A percentile compares a stretch with the other conserved stretches of the same genome.
Evolutionary conservation across 441 rosid genomes (phyloP).

Genomic region (Theobroma grandiflorum): DNA sequence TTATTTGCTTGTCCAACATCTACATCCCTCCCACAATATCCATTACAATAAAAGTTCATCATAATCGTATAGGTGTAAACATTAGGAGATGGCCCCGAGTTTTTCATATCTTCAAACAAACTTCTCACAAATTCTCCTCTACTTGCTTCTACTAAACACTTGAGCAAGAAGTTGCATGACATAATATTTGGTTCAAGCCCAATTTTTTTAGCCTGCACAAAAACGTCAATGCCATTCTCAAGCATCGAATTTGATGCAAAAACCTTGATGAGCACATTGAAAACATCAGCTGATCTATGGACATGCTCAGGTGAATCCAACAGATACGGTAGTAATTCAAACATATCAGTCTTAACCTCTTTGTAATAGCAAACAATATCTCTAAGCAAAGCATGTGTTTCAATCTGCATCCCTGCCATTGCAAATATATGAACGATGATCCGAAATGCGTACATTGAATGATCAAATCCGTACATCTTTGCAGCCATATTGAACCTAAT

Average conservation of each 20-base stretch:
- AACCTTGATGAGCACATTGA: constrained; percentile 54
- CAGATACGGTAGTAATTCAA: constrained; percentile 42
- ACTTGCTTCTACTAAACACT: constrained; percentile 51
- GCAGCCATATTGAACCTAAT: constrained; percentile 38
- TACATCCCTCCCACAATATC: constrained; percentile 31
- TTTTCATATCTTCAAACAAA: constrained; percentile 51
- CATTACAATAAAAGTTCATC: constrained; percentile 51
- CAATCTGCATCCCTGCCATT: constrained; percentile 39
- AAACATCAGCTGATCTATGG: constrained; percentile 33
- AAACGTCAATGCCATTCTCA: constrained; percentile 47
- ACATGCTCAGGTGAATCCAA: constrained; percentile 41
- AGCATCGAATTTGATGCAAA: constrained; percentile 59
- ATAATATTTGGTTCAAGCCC: constrained; percentile 44
- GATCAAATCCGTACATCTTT: constrained; percentile 38
- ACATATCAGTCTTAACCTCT: constrained; percentile 42
- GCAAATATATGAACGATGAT: constrained; percentile 49
- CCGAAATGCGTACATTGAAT: constrained; percentile 44
- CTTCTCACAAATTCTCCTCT: constrained; percentile 33
- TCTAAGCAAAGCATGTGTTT: constrained; percentile 56
- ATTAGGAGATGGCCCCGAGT: constrained; percentile 55
- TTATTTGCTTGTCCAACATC: constrained; percentile 38
- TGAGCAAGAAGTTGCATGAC: constrained; percentile 69
- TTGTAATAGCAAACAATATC: constrained; percentile 41
- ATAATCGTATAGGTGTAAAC: constrained; percentile 58
- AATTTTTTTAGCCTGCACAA: constrained; percentile 36